phyloP scores from a whole-genome alignment of 169 alveolate genomes.

The Plasmodium gallinaceum region DNA sequence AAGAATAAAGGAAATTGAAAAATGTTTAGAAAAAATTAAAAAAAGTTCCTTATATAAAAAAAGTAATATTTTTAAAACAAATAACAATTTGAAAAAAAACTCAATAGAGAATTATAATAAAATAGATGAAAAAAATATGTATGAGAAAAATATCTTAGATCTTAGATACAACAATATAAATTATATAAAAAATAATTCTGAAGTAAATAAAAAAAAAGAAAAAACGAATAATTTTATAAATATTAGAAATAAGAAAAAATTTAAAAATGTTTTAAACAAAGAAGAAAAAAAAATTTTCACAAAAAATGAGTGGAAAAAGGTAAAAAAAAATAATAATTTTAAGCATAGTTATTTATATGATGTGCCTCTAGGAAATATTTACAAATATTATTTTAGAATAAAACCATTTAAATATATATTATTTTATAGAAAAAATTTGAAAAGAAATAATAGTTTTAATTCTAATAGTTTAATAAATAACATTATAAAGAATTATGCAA shows the following conservation, averaged over 20 bases:
- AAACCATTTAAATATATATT: constrained; percentile 18
- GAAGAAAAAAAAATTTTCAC: neutral
- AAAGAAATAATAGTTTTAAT: neutral
- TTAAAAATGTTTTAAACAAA: neutral
- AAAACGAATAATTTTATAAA: neutral
- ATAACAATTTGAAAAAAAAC: neutral
- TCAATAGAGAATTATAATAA: neutral
- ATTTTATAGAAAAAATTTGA: neutral
- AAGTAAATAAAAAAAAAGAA: neutral
- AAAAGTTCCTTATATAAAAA: neutral
- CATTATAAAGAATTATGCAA: neutral
- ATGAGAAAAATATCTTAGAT: neutral
- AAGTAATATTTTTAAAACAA: neutral
- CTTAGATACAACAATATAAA: neutral
- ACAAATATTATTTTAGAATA: neutral
- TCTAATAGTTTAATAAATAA: constrained; percentile 2
- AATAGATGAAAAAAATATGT: neutral
- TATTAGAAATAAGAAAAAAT: neutral
- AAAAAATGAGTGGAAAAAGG: constrained; percentile 5
- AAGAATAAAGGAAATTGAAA: constrained; percentile 28
- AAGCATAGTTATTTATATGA: neutral
- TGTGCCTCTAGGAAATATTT: neutral
- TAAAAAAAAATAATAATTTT: constrained; percentile 19
- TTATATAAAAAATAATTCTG: neutral
- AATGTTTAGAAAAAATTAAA: constrained; percentile 15